phyloP scores from a whole-genome alignment of 805 yeast species.

The Pichia nanzhaoensis region DNA sequence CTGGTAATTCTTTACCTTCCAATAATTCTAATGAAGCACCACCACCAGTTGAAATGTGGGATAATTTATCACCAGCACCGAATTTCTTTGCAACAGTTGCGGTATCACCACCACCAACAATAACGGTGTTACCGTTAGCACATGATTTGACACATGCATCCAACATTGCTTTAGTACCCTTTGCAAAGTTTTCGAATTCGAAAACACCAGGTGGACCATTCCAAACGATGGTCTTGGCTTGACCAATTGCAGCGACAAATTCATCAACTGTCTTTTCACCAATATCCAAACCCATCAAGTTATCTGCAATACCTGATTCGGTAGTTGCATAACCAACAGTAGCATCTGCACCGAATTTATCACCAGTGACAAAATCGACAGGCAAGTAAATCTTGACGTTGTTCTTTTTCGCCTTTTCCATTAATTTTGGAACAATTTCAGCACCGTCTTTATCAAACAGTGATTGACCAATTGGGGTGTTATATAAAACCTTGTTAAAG shows the following conservation, averaged over 20 bases:
- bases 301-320: conserved; percentile 88
- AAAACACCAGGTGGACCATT: conserved; percentile 99
- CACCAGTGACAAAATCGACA: conserved; percentile 93
- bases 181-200: conserved; percentile 88
- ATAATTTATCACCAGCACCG: conserved; percentile 92
- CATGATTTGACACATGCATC: conserved; percentile 85
- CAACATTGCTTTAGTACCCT: conserved; percentile 86
- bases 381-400: conserved; percentile 91
- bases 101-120: conserved; percentile 99
- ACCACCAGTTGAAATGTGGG: conserved; percentile 99
- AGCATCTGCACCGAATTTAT: conserved; percentile 90
- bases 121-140: conserved; percentile 85
- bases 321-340: conserved; percentile 76
- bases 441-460: conserved; percentile 93
- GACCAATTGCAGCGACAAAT: conserved; percentile 74
- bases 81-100: conserved; percentile 98
- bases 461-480: conserved; percentile 85
- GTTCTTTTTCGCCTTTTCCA: conserved; percentile 95
- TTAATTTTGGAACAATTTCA: conserved; percentile 83
- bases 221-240: conserved; percentile 98
- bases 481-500: conserved; percentile 87
- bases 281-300: conserved; percentile 92
- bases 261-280: conserved; percentile 85
- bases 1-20: conserved; percentile 98
- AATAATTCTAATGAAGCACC: conserved; percentile 98